Evolutionary conservation across 2,329 filamentous ascomycete genomes (phyloP).

Genomic region (Neurospora sp.): DNA sequence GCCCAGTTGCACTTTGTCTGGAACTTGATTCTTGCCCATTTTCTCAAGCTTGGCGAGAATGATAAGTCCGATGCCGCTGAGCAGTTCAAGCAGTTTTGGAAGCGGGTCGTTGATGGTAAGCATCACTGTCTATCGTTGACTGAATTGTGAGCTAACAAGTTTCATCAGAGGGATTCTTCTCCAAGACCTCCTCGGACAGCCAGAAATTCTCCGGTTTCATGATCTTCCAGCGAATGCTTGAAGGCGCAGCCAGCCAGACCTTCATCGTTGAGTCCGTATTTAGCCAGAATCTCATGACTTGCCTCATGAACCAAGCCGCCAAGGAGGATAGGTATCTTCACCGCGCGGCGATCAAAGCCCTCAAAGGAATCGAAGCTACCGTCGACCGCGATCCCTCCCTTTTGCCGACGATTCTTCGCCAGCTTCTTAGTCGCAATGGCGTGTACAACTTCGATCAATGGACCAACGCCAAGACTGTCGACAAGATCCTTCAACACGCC

Average conservation of each 20-base stretch:
- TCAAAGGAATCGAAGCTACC: slow-evolving; percentile 60
- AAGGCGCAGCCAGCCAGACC: slow-evolving; percentile 36
- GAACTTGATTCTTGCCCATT: slow-evolving; percentile 62
- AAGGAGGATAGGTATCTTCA: slow-evolving; percentile 72
- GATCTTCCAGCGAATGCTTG: slow-evolving; percentile 69
- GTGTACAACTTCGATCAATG: slow-evolving; percentile 74
- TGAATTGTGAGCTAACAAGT: slow-evolving; percentile 17
- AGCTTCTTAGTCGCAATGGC: slow-evolving; percentile 61
- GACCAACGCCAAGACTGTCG: slow-evolving; percentile 78
- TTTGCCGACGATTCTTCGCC: slow-evolving; percentile 51
- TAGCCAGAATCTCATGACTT: slow-evolving; percentile 72
- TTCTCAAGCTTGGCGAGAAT: slow-evolving; percentile 25
- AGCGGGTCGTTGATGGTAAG: slow-evolving; percentile 74
- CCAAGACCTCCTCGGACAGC: slow-evolving; percentile 69
- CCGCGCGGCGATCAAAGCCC: slow-evolving; percentile 63
- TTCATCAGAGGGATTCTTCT: slow-evolving; percentile 66
- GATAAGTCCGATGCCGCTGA: slow-evolving; percentile 27
- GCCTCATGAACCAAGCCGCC: slow-evolving; percentile 72
- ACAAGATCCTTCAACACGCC: slow-evolving; percentile 57
- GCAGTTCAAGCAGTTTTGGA: slow-evolving; percentile 73
- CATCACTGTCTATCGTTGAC: slow-evolving; percentile 9
- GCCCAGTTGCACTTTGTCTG: slow-evolving; percentile 81
- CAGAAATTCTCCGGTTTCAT: slow-evolving; percentile 90
- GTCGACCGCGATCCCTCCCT: slow-evolving; percentile 52
- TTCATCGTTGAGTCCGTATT: slow-evolving; percentile 55